Conservation (phyloP, 2,329 filamentous ascomycete species). For the Fusarium lateritium region DNA sequence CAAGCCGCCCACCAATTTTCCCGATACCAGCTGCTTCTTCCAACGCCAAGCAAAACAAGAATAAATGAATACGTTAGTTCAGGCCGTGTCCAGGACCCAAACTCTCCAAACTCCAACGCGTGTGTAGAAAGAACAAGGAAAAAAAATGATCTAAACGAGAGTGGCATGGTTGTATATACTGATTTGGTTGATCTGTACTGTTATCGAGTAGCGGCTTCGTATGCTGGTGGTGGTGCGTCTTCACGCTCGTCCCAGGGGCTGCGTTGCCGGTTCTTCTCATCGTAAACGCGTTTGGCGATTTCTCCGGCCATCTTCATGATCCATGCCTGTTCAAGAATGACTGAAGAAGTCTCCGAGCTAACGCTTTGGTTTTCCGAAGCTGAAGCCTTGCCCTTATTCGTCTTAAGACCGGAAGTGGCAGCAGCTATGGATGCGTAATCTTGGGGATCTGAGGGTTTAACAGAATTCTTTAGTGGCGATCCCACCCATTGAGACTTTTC, state of each 20-base stretch:
- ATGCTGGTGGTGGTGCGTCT: conserved; percentile 73
- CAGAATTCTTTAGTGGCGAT: conserved; percentile 41
- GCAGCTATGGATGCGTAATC: conserved; percentile 42
- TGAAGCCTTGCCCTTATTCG: conserved; percentile 51
- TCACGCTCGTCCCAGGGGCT: conserved; percentile 65
- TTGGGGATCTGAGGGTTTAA: conserved; percentile 33
- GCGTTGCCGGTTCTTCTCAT: conserved; percentile 77
- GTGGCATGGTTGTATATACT: conserved; percentile 40
- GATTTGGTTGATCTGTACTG: conserved; percentile 21
- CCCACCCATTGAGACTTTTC: conserved; percentile 45
- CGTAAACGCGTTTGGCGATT: conserved; percentile 88
- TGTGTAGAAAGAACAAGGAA: conserved; percentile 31
- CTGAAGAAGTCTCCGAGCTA: conserved; percentile 66
- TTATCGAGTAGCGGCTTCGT: conserved; percentile 66
- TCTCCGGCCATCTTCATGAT: conserved; percentile 95
- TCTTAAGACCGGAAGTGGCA: conserved; percentile 29
- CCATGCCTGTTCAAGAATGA: conserved; percentile 85
- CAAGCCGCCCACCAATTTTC: conserved; percentile 46
- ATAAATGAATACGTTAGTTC: conserved; percentile 30
- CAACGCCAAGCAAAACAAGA: conserved; percentile 45
- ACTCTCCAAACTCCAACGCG: conserved; percentile 44
- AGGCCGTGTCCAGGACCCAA: conserved; percentile 31
- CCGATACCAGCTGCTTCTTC: conserved; percentile 27
- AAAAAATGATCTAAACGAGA: conserved; percentile 38
- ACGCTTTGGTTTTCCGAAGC: conserved; percentile 52